Evolutionary conservation across 768 basidiomycete species (phyloP).

Genomic region (Rhizopogon vinicolor): DNA sequence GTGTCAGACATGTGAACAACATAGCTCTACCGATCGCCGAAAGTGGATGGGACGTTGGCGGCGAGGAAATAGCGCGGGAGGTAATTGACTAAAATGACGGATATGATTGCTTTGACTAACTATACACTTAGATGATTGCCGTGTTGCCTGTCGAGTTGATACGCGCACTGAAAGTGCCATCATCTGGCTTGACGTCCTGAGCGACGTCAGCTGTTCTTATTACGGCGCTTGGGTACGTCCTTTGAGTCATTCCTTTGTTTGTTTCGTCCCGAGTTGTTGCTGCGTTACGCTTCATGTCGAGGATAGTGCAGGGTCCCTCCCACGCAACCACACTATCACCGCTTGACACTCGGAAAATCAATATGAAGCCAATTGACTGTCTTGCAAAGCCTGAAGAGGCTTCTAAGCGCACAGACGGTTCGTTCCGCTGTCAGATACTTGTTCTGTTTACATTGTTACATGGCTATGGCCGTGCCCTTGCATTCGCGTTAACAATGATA

Average conservation of each 20-base stretch:
- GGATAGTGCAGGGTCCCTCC: constrained; percentile 32
- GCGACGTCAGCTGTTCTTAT: constrained; percentile 6
- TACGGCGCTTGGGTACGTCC: constrained; percentile 3
- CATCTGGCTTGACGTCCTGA: constrained; percentile 7
- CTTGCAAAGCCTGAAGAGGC: constrained; percentile 22
- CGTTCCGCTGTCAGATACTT: constrained; percentile 65
- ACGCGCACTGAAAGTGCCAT: constrained; percentile 13
- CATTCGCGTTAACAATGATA: neutral
- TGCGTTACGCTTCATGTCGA: constrained; percentile 17
- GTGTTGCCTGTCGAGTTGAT: constrained; percentile 22
- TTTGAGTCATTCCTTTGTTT: neutral
- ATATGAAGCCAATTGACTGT: constrained; percentile 59
- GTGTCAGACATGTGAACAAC: constrained; percentile 50
- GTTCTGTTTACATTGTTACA: neutral
- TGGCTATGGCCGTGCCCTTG: neutral
- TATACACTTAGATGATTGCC: constrained; percentile 15
- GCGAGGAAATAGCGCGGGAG: constrained; percentile 57
- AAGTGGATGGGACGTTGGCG: constrained; percentile 86
- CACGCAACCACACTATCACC: constrained; percentile 34
- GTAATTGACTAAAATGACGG: constrained; percentile 32
- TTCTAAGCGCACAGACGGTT: constrained; percentile 36
- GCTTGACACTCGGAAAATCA: constrained; percentile 33
- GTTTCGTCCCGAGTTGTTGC: constrained; percentile 15
- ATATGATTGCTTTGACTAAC: neutral
- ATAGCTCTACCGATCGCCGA: constrained; percentile 64